A percentile compares a stretch with the other conserved stretches of the same genome.
phyloP scores from a whole-genome alignment of 257 asterid species.

The Plantago major region DNA sequence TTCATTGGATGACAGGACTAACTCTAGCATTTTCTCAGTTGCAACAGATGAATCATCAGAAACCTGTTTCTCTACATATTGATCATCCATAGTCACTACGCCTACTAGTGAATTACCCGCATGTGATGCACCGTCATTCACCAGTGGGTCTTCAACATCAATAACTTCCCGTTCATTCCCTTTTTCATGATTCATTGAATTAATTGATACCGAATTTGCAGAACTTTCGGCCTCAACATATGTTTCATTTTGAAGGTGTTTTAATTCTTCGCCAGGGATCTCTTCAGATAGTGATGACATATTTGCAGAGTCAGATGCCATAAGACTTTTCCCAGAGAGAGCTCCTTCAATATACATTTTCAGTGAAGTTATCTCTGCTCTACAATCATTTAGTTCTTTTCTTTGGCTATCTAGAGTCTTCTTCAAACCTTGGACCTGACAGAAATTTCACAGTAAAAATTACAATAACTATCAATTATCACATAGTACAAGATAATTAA shows the following conservation, averaged over 20 bases:
- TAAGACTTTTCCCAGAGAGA: conserved; percentile 43
- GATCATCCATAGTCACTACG: conserved; percentile 34
- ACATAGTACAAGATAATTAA: conserved; percentile 3
- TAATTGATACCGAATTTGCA: conserved; percentile 29
- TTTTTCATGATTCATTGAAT: conserved; percentile 32
- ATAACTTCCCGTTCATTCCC: conserved; percentile 31
- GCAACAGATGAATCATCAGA: conserved; percentile 34
- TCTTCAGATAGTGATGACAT: conserved; percentile 32
- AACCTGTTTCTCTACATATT: conserved; percentile 29
- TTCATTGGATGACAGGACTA: conserved; percentile 32
- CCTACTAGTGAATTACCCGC: conserved; percentile 36
- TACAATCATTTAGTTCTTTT: conserved; percentile 78
- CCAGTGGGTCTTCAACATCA: conserved; percentile 38
- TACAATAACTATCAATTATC: conserved; percentile 8
- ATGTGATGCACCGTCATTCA: conserved; percentile 29
- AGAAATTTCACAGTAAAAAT: conserved; percentile 14
- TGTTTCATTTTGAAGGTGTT: conserved; percentile 42
- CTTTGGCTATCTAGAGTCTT: conserved; percentile 63
- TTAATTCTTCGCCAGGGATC: conserved; percentile 38
- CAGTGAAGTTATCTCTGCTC: conserved; percentile 95
- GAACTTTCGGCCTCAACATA: conserved; percentile 37
- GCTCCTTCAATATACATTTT: conserved; percentile 80
- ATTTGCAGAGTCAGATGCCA: conserved; percentile 33
- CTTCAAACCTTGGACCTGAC: conserved; percentile 78
- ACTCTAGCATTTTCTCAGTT: conserved; percentile 41